Percentiles rank a stretch among this genome's conserved stretches.
Evolutionary conservation across 371 early-diverging fungal genomes (phyloP).

Genomic region (Rhizopus microsporus): DNA sequence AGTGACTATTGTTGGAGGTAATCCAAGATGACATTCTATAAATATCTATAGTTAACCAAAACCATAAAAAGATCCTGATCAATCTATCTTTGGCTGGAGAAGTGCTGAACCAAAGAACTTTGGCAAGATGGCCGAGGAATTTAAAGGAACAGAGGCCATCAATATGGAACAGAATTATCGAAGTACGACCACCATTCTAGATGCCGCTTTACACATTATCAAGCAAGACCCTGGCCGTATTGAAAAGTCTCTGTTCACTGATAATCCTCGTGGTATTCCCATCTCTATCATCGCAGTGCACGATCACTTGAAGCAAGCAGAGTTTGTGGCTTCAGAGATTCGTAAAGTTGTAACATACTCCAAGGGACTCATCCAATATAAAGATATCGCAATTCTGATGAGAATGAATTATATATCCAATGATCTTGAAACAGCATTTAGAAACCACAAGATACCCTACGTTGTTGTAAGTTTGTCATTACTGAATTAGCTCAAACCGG

Average conservation of each 20-base stretch:
- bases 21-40: slow-evolving; percentile 3
- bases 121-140: slow-evolving; percentile 44
- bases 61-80: slow-evolving; percentile 44
- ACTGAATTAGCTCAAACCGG: slow-evolving; percentile 11
- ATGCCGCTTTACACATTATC: slow-evolving; percentile 50
- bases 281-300: slow-evolving; percentile 27
- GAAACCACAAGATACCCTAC: slow-evolving; percentile 43
- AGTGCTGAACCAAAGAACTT: slow-evolving; percentile 62
- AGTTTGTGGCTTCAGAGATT: slow-evolving; percentile 47
- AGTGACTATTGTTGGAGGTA: slow-evolving; percentile 66
- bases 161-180: slow-evolving; percentile 60
- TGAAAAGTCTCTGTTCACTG: slow-evolving; percentile 29
- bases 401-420: slow-evolving; percentile 49
- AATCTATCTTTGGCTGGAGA: slow-evolving; percentile 68
- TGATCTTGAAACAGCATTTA: slow-evolving; percentile 49
- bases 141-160: slow-evolving; percentile 33
- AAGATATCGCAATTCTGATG: slow-evolving; percentile 61
- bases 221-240: slow-evolving; percentile 37
- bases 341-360: slow-evolving; percentile 36
- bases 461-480: slow-evolving; percentile 44
- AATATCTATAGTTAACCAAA: background rate
- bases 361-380: slow-evolving; percentile 34
- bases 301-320: slow-evolving; percentile 34
- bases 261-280: slow-evolving; percentile 39
- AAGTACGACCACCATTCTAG: slow-evolving; percentile 54